phyloP scores from a whole-genome alignment of 805 yeast genomes.

The Peterozyma xylosa region DNA sequence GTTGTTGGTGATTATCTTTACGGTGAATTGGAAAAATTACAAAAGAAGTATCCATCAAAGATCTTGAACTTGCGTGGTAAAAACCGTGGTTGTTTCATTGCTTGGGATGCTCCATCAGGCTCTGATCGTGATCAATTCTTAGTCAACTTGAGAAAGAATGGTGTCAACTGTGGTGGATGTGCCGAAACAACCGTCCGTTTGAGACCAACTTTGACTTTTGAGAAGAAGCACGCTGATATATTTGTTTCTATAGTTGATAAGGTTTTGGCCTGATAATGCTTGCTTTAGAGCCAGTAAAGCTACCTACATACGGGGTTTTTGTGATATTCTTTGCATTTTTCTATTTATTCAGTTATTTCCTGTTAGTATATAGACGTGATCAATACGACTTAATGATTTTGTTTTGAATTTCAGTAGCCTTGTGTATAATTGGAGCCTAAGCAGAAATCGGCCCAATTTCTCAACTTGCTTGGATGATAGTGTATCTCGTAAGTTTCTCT shows the following conservation, averaged over 20 bases:
- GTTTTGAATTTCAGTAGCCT: no score
- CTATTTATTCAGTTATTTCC: no score
- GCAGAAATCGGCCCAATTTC: no score
- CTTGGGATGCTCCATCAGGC: constrained; percentile 46
- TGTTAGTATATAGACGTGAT: no score
- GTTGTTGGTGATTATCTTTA: constrained; percentile 50
- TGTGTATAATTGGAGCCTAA: no score
- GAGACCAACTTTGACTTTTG: constrained; percentile 60
- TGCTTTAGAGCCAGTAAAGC: no score
- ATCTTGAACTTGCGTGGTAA: constrained; percentile 53
- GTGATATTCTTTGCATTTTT: no score
- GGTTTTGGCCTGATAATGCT: constrained; percentile 15
- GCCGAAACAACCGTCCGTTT: constrained; percentile 52
- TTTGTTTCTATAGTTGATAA: constrained; percentile 33
- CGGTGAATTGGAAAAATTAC: constrained; percentile 29
- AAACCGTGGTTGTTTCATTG: constrained; percentile 56
- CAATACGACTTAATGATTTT: no score
- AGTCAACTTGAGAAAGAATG: constrained; percentile 35
- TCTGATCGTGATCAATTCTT: constrained; percentile 40
- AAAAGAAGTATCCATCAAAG: constrained; percentile 30
- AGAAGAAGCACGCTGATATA: constrained; percentile 52
- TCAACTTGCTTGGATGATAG: no score
- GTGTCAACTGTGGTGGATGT: constrained; percentile 65
- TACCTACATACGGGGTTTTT: no score
- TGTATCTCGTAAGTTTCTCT: no score